Evolutionary conservation across 768 basidiomycete species (phyloP), one percentile per base, ranked within the genome.

Genomic region (Leccinum pellstonianum): DNA sequence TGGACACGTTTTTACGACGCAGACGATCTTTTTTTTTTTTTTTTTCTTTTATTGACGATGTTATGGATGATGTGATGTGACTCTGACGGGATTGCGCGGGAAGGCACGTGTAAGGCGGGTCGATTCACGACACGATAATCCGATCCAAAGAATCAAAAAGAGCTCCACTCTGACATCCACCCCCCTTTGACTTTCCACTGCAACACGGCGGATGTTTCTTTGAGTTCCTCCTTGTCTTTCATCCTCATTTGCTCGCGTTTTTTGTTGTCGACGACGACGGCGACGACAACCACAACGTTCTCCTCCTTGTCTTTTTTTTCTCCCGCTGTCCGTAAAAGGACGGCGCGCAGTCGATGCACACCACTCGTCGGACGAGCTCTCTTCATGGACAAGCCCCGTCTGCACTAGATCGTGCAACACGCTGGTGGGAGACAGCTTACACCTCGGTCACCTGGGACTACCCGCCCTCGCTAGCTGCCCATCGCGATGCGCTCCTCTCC

Each of bases 401-500:
- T 31, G 54, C 46, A 2, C 29, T 46, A 33, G 12, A 37, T 25
- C 23, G 55, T 15, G 43, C 31, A 38, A 55, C 29, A 17, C 38
- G 60, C 23, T 48, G 62, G 54, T 54, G 66, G 61, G 60, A 58
- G 53, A 62, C 60, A 0, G 29, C 60, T 41, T 57, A 66, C 23
- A 43, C 63, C 3, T 51, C 52, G 15, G 63, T 63, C 55, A 25
- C 46, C n/a, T 73, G 68, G 69, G 62, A 66, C 52, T 70, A 64
- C 25, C 67, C 68, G 1, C 47, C 64, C 3, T 64, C 68, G 4
- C 61, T 53, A 17, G 37, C 62, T 2, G 60, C 58, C 1, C 51
- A 55, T n/a, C 21, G 64, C 43, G 35, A 71, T 23, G 69, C 62
- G 33, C 69, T 66, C 1, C 62, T 70, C 54, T 58, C 63, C 3